Percentiles rank a stretch among this genome's conserved stretches.
Conservation (phyloP, 108 stramenopile species). For the Epipyxis sp. region DNA sequence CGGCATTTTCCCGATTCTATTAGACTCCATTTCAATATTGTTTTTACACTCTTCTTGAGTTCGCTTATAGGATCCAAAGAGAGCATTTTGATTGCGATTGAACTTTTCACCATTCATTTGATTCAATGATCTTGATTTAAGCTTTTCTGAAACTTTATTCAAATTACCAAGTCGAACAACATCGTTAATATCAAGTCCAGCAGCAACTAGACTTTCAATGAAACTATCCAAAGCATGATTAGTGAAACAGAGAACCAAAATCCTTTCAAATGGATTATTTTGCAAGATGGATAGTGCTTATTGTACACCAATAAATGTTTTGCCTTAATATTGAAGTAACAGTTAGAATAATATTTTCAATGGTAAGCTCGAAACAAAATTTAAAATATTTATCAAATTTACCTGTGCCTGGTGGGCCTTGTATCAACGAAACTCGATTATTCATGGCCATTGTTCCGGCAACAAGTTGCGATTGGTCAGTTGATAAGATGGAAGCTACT, state of each 20-base stretch:
- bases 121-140: background rate
- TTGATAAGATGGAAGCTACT: too few relatives aligned
- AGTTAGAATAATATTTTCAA: too few relatives aligned
- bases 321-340: too few relatives aligned
- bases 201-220: constrained; percentile 10
- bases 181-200: background rate
- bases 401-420: constrained; percentile 44
- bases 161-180: constrained; percentile 18
- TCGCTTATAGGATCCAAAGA: constrained; percentile 1
- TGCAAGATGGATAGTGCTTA: background rate
- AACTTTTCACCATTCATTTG: background rate
- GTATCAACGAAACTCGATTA: constrained; percentile 25
- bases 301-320: constrained; percentile 33
- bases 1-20: background rate
- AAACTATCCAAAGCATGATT: constrained; percentile 40
- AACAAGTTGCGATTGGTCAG: background rate
- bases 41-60: background rate
- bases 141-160: background rate
- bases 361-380: too few relatives aligned
- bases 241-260: constrained; percentile 26
- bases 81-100: background rate
- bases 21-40: background rate
- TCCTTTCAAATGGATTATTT: background rate
- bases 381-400: too few relatives aligned
- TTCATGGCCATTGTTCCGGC: background rate